These are phyloP conservation scores for Eimeria nieschulzi DNA, from an alignment of 169 alveolate genomes.

Conservation along the genomic window DNA sequence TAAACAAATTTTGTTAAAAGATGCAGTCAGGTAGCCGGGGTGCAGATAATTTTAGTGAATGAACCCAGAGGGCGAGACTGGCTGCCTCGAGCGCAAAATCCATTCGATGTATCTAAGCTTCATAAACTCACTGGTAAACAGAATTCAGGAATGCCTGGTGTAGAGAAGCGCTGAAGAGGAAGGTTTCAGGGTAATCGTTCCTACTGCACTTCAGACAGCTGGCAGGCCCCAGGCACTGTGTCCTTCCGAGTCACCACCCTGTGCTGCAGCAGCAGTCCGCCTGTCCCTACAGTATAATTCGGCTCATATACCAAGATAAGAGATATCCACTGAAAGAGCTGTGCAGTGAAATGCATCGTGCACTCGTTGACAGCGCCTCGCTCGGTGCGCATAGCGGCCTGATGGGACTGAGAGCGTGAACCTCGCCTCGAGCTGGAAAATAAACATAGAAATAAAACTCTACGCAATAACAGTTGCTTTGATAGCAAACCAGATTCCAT, in stretches of 20 bases:
- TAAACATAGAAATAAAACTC: too few relatives aligned
- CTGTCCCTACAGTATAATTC: not conserved
- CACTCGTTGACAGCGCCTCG: conserved; percentile 37
- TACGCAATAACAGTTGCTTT: too few relatives aligned
- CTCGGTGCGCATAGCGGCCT: conserved; percentile 69
- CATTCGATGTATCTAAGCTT: not conserved
- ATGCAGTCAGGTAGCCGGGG: not conserved
- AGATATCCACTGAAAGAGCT: conserved; percentile 1
- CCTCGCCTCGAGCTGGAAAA: too few relatives aligned
- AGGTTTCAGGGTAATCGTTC: conserved; percentile 24
- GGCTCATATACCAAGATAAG: conserved; percentile 6
- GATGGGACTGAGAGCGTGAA: conserved; percentile 47
- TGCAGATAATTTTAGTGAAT: not conserved
- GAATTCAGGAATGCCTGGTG: not conserved
- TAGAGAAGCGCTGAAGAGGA: conserved; percentile 2
- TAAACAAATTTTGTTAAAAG: too few relatives aligned
- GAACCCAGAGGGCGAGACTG: not conserved
- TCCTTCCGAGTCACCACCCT: conserved; percentile 16
- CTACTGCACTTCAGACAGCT: conserved; percentile 46
- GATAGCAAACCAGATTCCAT: too few relatives aligned
- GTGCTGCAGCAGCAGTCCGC: conserved; percentile 3
- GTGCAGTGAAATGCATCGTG: not conserved
- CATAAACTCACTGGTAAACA: not conserved
- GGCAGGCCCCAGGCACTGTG: conserved; percentile 49
- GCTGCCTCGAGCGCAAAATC: not conserved